phyloP scores from a whole-genome alignment of 1,139 yeast genomes.

The Scheffersomyces segobiensis region DNA sequence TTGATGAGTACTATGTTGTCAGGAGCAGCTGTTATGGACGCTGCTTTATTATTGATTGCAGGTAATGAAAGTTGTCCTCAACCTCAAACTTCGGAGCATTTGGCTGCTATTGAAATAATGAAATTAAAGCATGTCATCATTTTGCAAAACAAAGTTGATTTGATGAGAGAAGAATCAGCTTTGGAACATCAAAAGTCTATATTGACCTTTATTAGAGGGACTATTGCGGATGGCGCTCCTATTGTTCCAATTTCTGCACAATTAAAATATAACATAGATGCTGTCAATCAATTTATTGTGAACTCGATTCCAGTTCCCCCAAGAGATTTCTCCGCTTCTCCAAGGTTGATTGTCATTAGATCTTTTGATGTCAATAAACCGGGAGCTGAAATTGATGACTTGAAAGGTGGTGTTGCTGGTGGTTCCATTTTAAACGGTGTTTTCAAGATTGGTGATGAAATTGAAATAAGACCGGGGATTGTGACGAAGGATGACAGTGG shows the following conservation, averaged over 20 bases:
- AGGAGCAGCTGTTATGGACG: conserved; percentile 99
- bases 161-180: conserved; percentile 97
- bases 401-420: conserved; percentile 99
- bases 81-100: conserved; percentile 98
- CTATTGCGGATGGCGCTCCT: conserved; percentile 98
- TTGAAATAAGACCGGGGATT: conserved; percentile 98
- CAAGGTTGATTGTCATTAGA: conserved; percentile 95
- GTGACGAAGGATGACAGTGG: conserved; percentile 94
- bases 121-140: conserved; percentile 95
- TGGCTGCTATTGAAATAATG: conserved; percentile 99
- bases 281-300: conserved; percentile 95
- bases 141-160: conserved; percentile 96
- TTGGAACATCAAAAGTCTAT: conserved; percentile 93
- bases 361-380: conserved; percentile 99
- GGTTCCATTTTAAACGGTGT: conserved; percentile 98
- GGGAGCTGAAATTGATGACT: conserved; percentile 95
- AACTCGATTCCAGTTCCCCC: conserved; percentile 95
- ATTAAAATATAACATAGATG: conserved; percentile 96
- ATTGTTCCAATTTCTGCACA: conserved; percentile 99
- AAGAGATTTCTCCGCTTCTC: conserved; percentile 91
- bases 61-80: conserved; percentile 99
- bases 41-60: conserved; percentile 92
- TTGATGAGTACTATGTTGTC: conserved; percentile 99
- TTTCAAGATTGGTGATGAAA: conserved; percentile 94
- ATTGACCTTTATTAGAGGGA: conserved; percentile 89